Conservation (phyloP, 768 basidiomycete genomes). For the Pulveroboletus sp. region DNA sequence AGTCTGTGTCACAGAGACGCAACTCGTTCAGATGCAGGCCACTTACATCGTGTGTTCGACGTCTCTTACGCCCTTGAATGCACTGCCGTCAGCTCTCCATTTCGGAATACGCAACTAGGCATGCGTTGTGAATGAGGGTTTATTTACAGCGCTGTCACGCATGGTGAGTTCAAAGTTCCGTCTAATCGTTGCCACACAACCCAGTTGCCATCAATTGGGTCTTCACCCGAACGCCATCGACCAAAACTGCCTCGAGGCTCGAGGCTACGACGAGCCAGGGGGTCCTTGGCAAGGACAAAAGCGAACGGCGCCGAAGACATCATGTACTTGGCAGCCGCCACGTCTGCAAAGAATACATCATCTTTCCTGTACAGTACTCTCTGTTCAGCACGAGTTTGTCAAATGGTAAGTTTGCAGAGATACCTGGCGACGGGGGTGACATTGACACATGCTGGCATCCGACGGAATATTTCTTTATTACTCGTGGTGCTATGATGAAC, state of each 20-base stretch:
- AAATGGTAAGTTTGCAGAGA: too few species aligned
- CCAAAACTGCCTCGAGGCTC: slow-evolving; percentile 44
- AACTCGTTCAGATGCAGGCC: too few species aligned
- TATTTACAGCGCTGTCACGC: too few species aligned
- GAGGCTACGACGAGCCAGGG: slow-evolving; percentile 59
- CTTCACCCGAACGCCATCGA: too few species aligned
- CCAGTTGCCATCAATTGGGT: slow-evolving; percentile 42
- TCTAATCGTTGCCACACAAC: slow-evolving; percentile 28
- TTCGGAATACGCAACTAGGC: slow-evolving; percentile 50
- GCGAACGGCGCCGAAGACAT: slow-evolving; percentile 40
- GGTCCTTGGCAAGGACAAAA: too few species aligned
- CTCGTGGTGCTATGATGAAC: neutral
- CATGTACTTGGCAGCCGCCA: neutral
- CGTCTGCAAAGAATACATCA: slow-evolving; percentile 47
- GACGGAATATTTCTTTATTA: neutral
- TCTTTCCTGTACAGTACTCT: slow-evolving; percentile 38
- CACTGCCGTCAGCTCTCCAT: slow-evolving; percentile 37
- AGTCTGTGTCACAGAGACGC: slow-evolving; percentile 29
- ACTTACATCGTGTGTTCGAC: too few species aligned
- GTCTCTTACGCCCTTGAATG: slow-evolving; percentile 63
- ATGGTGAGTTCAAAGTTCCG: neutral
- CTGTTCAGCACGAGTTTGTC: slow-evolving; percentile 47
- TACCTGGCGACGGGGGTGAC: neutral
- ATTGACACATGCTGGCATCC: slow-evolving; percentile 35
- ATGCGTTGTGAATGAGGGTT: slow-evolving; percentile 69